Base-by-base conservation (phyloP, 2,329 filamentous ascomycete species). In the Xenoacremonium recifei region DNA sequence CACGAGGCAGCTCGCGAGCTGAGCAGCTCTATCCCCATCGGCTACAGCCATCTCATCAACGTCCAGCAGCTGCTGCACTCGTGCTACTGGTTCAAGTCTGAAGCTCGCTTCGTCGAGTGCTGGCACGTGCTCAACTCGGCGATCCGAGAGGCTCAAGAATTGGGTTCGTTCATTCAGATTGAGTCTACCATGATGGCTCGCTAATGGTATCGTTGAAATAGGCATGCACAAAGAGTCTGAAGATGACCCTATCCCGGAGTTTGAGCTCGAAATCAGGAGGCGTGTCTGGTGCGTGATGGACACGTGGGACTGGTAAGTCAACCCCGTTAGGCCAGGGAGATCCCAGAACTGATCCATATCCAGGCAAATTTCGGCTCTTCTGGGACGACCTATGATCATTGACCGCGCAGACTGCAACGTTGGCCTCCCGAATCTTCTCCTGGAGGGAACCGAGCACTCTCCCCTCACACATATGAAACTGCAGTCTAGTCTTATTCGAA, bases 41-140 rank as follows among this genome's bases (percentile, higher is more conserved):
- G 64, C 4, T 50, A 61, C 37, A 62, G 55, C 34, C 60, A 65
- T 34, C 31, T 66, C 4, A 46, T 55, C 40, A 65, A 60, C 17
- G 56, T 69, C 5, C 66, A 68, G 42, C 55, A 61, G 20, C 45
- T 67, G 5, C 44, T 69, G 13, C 63, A 67, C 40, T 68, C 63
- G 1, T 65, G 60, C 42, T 66, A 61, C 40, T 69, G 64, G 64
- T 64, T 61, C 42, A 66, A 65, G 38, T 60, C 62, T 1, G 63
- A 67, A 37, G 60, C 58, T 27, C 60, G 59, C 4, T 67, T 66
- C 27, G 49, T 64, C 10, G 65, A 68, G 45, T 62, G 54, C 42
- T 67, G 65, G 66, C 62, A 67, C 44, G 60, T 64, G 5, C 48
- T 69, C 11, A 61, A 59, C 38, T 44, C 57, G 18, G 64, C 64